These are phyloP conservation scores for Trametes villosa DNA, from an alignment of 768 basidiomycete species.

Conservation along the genomic window DNA sequence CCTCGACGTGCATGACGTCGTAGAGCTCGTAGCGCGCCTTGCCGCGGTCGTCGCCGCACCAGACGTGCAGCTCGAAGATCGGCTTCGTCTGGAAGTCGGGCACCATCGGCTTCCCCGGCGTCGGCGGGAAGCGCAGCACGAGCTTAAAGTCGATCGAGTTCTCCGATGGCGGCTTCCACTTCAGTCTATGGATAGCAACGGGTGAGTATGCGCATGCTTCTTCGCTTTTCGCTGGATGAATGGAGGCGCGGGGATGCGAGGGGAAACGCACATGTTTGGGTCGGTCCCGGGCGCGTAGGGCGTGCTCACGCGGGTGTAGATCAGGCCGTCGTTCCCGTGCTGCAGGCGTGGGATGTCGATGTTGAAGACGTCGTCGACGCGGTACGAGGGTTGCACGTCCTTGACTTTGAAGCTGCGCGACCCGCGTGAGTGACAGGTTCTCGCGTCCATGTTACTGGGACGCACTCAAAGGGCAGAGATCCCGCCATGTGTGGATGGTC, in stretches of 20 bases:
- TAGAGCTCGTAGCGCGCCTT: constrained; percentile 75
- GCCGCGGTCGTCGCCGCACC: constrained; percentile 69
- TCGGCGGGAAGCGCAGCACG: constrained; percentile 88
- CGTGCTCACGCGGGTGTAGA: constrained; percentile 90
- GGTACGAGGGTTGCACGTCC: constrained; percentile 84
- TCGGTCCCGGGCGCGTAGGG: constrained; percentile 86
- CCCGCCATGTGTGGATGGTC: constrained; percentile 70
- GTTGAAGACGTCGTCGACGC: constrained; percentile 82
- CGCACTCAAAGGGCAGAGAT: constrained; percentile 83
- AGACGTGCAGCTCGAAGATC: constrained; percentile 80
- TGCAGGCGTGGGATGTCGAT: constrained; percentile 83
- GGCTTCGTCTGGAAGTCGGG: constrained; percentile 89
- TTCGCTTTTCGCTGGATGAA: no score
- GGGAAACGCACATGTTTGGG: constrained; percentile 70
- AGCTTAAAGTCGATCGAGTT: constrained; percentile 99
- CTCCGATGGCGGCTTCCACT: constrained; percentile 98
- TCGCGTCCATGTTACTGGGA: constrained; percentile 17
- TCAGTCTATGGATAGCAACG: constrained; percentile 62
- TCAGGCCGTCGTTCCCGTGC: constrained; percentile 94
- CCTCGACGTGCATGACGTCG: constrained; percentile 83
- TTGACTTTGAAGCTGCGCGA: constrained; percentile 79
- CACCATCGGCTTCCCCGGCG: constrained; percentile 49
- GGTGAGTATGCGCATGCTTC: not conserved
- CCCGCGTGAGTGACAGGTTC: not conserved
- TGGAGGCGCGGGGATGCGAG: not conserved